Evolutionary conservation across 129 eudicot species (phyloP).

Genomic region (Flaveria robusta): DNA sequence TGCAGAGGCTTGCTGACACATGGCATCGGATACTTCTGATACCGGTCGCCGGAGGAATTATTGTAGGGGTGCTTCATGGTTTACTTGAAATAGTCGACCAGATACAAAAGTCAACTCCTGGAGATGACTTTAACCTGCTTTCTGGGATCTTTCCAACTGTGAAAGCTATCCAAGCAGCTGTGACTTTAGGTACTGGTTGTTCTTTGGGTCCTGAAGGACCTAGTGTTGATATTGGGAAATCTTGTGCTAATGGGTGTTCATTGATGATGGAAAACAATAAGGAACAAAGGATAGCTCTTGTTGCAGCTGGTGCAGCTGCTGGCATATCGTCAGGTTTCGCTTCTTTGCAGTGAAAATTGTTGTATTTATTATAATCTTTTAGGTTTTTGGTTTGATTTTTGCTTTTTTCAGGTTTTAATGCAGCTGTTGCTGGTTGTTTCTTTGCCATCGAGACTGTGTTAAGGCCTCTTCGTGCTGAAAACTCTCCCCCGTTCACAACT

Average conservation of each 20-base stretch:
- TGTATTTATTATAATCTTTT: neutral
- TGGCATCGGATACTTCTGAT: conserved; percentile 96
- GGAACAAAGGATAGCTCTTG: conserved; percentile 90
- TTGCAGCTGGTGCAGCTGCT: conserved; percentile 99
- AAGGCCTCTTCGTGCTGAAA: conserved; percentile 96
- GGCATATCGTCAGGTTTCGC: conserved; percentile 85
- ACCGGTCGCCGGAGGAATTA: conserved; percentile 93
- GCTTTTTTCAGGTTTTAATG: conserved; percentile 73
- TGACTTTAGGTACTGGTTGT: conserved; percentile 91
- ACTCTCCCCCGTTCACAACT: conserved; percentile 98
- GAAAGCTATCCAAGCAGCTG: conserved; percentile 94
- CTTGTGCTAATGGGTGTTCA: conserved; percentile 91
- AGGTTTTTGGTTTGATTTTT: neutral
- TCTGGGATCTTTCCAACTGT: conserved; percentile 69
- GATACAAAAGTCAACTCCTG: conserved; percentile 70
- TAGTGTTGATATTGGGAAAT: conserved; percentile 96
- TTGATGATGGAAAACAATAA: conserved; percentile 86
- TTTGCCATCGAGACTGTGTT: conserved; percentile 96
- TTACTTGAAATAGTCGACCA: conserved; percentile 84
- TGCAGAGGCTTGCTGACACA: conserved; percentile 85
- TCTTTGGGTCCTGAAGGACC: conserved; percentile 99
- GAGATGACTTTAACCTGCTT: conserved; percentile 63
- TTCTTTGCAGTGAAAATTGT: neutral
- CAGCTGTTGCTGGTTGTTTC: conserved; percentile 98
- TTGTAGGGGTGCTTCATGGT: conserved; percentile 97